A percentile compares a stretch with the other conserved stretches of the same genome.
Conservation (phyloP, 2,329 filamentous ascomycete genomes). For the Cladophialophora carrionii region DNA sequence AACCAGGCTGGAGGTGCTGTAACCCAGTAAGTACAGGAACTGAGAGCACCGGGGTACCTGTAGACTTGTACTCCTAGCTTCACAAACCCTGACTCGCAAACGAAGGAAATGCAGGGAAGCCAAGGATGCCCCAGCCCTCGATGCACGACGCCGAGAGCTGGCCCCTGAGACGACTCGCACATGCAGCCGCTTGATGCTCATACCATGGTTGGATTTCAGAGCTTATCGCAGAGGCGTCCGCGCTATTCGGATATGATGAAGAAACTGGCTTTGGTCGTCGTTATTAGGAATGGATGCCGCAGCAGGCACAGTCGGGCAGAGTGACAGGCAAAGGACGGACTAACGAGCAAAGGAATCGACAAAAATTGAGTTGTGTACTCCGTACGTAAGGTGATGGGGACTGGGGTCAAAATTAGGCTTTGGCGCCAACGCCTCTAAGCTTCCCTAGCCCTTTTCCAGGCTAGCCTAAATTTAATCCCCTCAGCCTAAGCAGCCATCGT, state of each 20-base stretch:
- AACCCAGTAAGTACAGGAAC: not conserved
- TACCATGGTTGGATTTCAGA: not conserved
- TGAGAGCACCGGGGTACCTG: not conserved
- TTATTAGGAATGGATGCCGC: not conserved
- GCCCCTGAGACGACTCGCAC: not conserved
- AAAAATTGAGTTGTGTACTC: too few relatives aligned
- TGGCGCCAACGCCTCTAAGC: not conserved
- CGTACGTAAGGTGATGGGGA: conserved; percentile 1
- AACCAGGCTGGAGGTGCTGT: too few relatives aligned
- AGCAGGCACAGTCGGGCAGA: not conserved
- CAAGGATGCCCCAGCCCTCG: not conserved
- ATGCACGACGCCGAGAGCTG: not conserved
- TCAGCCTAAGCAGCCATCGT: not conserved
- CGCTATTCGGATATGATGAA: not conserved
- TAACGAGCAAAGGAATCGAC: not conserved
- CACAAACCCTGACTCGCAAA: not conserved
- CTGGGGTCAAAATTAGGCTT: conserved; percentile 18
- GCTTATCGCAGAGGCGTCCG: not conserved
- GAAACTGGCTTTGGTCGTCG: not conserved
- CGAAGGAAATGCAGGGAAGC: not conserved
- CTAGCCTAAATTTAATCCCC: conserved; percentile 1
- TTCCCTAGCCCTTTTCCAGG: not conserved
- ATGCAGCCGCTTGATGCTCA: not conserved
- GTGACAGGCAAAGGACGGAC: too few relatives aligned
- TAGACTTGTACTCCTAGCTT: not conserved